Percentiles rank a stretch among this genome's conserved stretches.
These are phyloP conservation scores for Saccharomyces pastorianus DNA, from an alignment of 1,139 yeast genomes.

Conservation along the genomic window DNA sequence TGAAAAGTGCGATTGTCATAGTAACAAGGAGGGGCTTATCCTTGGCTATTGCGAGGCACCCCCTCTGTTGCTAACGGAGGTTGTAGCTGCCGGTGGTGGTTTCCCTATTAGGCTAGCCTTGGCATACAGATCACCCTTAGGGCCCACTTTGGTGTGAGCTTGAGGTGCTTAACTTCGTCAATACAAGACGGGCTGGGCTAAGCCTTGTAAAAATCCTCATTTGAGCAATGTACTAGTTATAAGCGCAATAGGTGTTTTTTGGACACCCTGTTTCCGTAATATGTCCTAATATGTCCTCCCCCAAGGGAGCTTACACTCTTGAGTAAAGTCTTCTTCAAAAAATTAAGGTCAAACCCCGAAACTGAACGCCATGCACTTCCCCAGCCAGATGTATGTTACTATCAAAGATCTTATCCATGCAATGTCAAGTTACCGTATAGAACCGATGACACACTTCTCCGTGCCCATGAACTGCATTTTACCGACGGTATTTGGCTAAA, in stretches of 20 bases:
- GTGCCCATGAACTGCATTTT: neutral
- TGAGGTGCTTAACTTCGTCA: neutral
- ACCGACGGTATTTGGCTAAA: neutral
- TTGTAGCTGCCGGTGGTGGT: too few relatives aligned
- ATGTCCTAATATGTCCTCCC: neutral
- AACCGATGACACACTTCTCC: neutral
- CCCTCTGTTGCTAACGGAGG: neutral
- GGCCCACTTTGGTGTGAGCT: neutral
- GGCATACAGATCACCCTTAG: neutral
- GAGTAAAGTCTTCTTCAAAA: neutral
- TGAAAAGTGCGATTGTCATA: neutral
- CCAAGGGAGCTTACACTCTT: neutral
- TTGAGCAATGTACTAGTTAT: neutral
- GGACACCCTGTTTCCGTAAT: neutral
- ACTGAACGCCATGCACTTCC: neutral
- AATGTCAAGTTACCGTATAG: neutral
- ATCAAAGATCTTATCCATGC: neutral
- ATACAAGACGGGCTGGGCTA: neutral
- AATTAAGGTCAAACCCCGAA: neutral
- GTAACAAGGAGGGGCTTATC: neutral
- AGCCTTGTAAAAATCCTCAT: neutral
- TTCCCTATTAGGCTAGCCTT: neutral
- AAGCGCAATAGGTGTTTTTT: neutral
- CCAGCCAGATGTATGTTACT: neutral
- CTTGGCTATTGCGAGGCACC: neutral